Evolutionary conservation across 1,284 basidiomycete genomes (phyloP), one percentile per base, ranked within the genome.

Genomic region (Moniliella sp.): DNA sequence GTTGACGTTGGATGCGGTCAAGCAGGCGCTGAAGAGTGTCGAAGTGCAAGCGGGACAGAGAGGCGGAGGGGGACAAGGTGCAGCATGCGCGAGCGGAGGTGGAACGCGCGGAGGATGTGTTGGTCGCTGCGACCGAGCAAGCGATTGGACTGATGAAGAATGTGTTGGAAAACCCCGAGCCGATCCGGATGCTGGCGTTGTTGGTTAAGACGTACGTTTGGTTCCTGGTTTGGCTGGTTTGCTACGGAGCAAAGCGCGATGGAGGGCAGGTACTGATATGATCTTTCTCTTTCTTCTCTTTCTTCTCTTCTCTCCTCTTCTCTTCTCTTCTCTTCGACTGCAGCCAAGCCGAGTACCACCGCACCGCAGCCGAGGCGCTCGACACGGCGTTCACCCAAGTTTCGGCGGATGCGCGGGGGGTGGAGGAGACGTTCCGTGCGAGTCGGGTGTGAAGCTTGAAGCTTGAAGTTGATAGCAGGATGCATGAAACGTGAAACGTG

Each of bases 91-190:
- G 44, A 18, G 25, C 15, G 14, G 54, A 59, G 31, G 57, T 61
- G 7, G 58, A 61, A 34, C 42, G 48, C 28, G 58, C 58, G 10
- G 58, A 61, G 39, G 58, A 61, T 40, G 55, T 55, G 42, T 72
- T 94, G 29, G 86, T 94, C 11, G 81, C 84, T 60, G 84, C 82
- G 67, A 97, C 88, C 14, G 88, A 97, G 64, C 80, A 88, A 23
- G 88, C 88, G 1, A 94, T 97, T 57, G 82, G 79, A 9, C 70
- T 91, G 37, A 94, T 94, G 88, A 91, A 94, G 69, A 77, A 79
- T 25, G 86, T 94, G 9, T 69, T 94, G 27, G 86, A 94, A 55
- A 91, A 93, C 65, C 88, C 88, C 28, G 88, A 94, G 64, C 82
- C 88, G 1, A 65, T 94, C 59, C 83, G 81, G 70, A 81, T 84